phyloP scores from a whole-genome alignment of 352 stramenopile genomes.

The Aphanomyces cochlioides region DNA sequence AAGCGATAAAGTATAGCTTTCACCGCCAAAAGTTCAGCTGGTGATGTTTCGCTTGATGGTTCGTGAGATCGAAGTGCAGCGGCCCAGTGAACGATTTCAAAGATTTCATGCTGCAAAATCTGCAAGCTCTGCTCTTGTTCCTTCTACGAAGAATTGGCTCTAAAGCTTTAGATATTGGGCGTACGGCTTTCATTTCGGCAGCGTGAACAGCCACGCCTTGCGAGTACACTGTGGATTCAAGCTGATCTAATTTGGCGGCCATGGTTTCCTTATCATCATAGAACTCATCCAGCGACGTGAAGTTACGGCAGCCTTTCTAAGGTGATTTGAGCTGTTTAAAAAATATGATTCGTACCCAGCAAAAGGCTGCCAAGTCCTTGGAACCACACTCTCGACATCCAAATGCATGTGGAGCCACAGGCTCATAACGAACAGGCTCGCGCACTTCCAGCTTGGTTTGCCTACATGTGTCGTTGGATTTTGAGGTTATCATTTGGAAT shows the following conservation, averaged over 20 bases:
- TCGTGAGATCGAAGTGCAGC: background rate
- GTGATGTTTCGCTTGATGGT: background rate
- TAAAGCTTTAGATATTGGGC: background rate
- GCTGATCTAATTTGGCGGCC: background rate
- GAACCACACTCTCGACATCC: conserved; percentile 27
- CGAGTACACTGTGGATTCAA: conserved; percentile 13
- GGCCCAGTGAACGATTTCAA: background rate
- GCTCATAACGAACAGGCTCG: background rate
- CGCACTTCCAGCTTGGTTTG: conserved; percentile 22
- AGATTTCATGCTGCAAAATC: conserved; percentile 13
- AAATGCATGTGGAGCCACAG: conserved; percentile 1
- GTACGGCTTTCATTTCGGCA: conserved; percentile 15
- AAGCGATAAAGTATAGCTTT: conserved; percentile 18
- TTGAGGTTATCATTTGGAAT: background rate
- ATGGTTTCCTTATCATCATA: conserved; percentile 8
- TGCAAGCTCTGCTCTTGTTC: conserved; percentile 16
- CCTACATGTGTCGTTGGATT: background rate
- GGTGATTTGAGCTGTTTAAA: background rate
- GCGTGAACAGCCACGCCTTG: conserved; percentile 9
- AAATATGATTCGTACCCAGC: conserved; percentile 11
- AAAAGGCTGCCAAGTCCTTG: conserved; percentile 30
- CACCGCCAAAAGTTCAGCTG: background rate
- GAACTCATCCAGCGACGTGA: conserved; percentile 26
- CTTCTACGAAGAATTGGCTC: background rate
- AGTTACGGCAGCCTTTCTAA: conserved; percentile 31